Percentiles rank a stretch among this genome's conserved stretches.
Evolutionary conservation across 306 rosid species (phyloP).

Genomic region (Citrullus colocynthis): DNA sequence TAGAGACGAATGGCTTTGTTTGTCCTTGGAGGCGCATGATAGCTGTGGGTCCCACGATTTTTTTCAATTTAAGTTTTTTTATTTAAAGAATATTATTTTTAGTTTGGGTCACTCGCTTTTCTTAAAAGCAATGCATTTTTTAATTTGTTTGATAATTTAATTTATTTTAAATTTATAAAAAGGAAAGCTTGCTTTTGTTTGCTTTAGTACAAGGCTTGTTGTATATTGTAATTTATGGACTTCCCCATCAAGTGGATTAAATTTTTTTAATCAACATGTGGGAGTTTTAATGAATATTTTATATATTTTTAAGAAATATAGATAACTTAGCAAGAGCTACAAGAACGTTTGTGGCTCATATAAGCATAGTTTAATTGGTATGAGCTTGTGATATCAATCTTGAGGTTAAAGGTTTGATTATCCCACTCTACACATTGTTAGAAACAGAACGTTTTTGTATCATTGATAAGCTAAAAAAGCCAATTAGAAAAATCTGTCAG

Average conservation of each 20-base stretch:
- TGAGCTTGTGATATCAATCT: too few species aligned
- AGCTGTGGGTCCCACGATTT: conserved; percentile 27
- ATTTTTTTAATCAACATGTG: background rate
- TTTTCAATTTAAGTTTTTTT: background rate
- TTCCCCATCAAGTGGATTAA: background rate
- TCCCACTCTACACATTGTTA: too few species aligned
- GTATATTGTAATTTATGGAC: background rate
- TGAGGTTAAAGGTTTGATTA: too few species aligned
- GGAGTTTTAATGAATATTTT: background rate
- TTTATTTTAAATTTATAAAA: background rate
- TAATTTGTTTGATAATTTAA: background rate
- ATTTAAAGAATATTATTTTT: background rate
- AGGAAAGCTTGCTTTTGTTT: conserved; percentile 18
- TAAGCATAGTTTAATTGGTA: too few species aligned
- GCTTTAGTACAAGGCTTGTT: background rate
- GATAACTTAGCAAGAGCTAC: too few species aligned
- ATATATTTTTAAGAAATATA: too few species aligned
- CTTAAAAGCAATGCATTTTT: background rate
- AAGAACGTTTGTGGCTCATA: too few species aligned
- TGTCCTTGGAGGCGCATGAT: conserved; percentile 24
- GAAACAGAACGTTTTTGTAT: too few species aligned
- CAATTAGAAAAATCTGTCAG: too few species aligned
- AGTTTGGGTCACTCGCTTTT: background rate
- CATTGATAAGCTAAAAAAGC: too few species aligned
- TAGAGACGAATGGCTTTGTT: conserved; percentile 6